These are phyloP conservation scores for Populus euphratica DNA, from an alignment of 345 rosid genomes.

Conservation along the genomic window DNA sequence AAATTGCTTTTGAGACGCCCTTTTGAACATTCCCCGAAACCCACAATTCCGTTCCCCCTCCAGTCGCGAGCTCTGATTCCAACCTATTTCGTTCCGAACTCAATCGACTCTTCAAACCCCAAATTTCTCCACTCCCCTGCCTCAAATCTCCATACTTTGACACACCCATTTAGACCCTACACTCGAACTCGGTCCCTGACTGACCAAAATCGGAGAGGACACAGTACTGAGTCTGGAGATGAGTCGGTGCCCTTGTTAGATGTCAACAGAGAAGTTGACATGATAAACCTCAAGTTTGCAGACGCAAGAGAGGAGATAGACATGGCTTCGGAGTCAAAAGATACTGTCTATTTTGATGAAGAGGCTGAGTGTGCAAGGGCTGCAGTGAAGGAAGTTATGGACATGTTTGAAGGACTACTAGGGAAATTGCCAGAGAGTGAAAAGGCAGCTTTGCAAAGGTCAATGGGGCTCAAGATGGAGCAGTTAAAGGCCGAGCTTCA, in stretches of 20 bases:
- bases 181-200: neutral
- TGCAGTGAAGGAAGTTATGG: constrained; percentile 66
- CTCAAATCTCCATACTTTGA: constrained; percentile 12
- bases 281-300: constrained; percentile 83
- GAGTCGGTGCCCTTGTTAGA: constrained; percentile 36
- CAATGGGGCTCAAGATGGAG: constrained; percentile 97
- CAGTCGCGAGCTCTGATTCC: constrained; percentile 13
- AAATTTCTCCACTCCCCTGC: constrained; percentile 1
- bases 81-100: constrained; percentile 11
- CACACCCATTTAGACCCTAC: neutral
- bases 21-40: constrained; percentile 25
- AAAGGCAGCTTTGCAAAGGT: constrained; percentile 61
- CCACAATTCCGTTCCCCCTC: constrained; percentile 12
- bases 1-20: constrained; percentile 28
- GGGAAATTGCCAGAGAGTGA: constrained; percentile 57
- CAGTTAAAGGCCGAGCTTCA: constrained; percentile 87
- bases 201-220: constrained; percentile 20
- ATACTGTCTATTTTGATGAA: constrained; percentile 87
- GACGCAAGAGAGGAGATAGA: constrained; percentile 99
- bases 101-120: constrained; percentile 12
- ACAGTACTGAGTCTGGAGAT: constrained; percentile 35
- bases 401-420: constrained; percentile 56
- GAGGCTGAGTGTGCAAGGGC: constrained; percentile 86
- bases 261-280: constrained; percentile 67
- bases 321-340: constrained; percentile 93